Evolutionary conservation across 2,329 filamentous ascomycete species (phyloP).

Genomic region (Claviceps sp.): DNA sequence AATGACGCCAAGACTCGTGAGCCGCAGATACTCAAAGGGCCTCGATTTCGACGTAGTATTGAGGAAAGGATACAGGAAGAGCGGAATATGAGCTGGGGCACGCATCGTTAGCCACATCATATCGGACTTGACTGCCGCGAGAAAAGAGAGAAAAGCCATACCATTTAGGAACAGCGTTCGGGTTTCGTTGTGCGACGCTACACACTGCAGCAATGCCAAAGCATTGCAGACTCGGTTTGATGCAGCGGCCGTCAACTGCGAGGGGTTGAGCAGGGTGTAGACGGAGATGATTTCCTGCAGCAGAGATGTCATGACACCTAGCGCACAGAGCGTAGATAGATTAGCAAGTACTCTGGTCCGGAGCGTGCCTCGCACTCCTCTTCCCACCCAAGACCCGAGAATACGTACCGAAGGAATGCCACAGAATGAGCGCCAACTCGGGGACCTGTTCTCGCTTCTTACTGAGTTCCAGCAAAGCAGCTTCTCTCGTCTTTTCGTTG

Average conservation of each 20-base stretch:
- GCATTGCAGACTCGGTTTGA: conserved; percentile 97
- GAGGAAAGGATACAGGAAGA: conserved; percentile 95
- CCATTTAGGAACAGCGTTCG: conserved; percentile 86
- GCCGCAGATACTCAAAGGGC: conserved; percentile 90
- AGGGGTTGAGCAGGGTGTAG: conserved; percentile 91
- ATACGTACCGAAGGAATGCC: conserved; percentile 88
- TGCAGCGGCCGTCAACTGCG: conserved; percentile 91
- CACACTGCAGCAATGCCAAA: conserved; percentile 86
- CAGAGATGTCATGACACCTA: conserved; percentile 94
- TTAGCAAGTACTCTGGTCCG: neutral
- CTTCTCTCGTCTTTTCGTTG: conserved; percentile 75
- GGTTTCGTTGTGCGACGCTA: conserved; percentile 94
- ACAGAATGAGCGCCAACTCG: conserved; percentile 87
- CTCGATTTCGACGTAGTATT: conserved; percentile 98
- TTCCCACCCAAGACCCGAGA: neutral
- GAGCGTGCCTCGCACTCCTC: neutral
- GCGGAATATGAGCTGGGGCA: conserved; percentile 73
- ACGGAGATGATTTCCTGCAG: conserved; percentile 98
- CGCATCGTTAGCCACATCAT: conserved; percentile 2
- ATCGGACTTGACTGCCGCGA: neutral
- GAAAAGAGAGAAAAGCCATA: conserved; percentile 26
- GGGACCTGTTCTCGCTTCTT: conserved; percentile 98
- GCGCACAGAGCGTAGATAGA: neutral
- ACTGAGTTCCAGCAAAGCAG: conserved; percentile 85
- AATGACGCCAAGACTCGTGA: conserved; percentile 92